These are phyloP conservation scores for Nemania abortiva DNA, from an alignment of 2,329 filamentous ascomycete species.

Conservation along the genomic window DNA sequence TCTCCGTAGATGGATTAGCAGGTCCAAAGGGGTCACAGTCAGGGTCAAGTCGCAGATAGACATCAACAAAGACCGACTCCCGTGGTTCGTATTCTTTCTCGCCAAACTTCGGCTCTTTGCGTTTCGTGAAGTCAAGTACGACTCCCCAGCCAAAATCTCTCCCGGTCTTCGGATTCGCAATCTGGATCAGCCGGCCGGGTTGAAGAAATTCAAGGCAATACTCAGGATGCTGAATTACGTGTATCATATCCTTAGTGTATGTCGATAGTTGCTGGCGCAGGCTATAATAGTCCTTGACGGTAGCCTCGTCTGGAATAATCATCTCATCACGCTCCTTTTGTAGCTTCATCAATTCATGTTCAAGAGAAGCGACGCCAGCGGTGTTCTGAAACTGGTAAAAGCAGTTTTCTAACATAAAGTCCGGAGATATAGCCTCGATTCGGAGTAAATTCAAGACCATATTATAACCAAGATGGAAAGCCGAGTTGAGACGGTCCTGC, in stretches of 20 bases:
- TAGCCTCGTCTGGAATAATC: conserved; percentile 85
- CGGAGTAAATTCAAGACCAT: conserved; percentile 97
- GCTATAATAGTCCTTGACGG: conserved; percentile 94
- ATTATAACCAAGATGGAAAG: conserved; percentile 98
- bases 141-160: conserved; percentile 96
- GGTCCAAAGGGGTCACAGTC: conserved; percentile 61
- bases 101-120: conserved; percentile 74
- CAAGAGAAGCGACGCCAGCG: conserved; percentile 83
- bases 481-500: conserved; percentile 96
- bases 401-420: conserved; percentile 98
- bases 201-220: conserved; percentile 89
- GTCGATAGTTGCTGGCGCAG: conserved; percentile 84
- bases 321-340: conserved; percentile 80
- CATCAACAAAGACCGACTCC: conserved; percentile 84
- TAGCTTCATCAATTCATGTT: conserved; percentile 83
- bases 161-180: conserved; percentile 77
- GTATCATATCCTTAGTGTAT: conserved; percentile 89
- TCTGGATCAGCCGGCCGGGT: conserved; percentile 85
- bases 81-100: conserved; percentile 78
- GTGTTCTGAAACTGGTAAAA: conserved; percentile 99
- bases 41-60: conserved; percentile 74
- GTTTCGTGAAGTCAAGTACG: conserved; percentile 78
- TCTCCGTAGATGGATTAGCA: conserved; percentile 57
- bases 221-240: conserved; percentile 91
- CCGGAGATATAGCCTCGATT: conserved; percentile 98